Evolutionary conservation across 306 rosid species (phyloP).

Genomic region (Trifolium pratense): DNA sequence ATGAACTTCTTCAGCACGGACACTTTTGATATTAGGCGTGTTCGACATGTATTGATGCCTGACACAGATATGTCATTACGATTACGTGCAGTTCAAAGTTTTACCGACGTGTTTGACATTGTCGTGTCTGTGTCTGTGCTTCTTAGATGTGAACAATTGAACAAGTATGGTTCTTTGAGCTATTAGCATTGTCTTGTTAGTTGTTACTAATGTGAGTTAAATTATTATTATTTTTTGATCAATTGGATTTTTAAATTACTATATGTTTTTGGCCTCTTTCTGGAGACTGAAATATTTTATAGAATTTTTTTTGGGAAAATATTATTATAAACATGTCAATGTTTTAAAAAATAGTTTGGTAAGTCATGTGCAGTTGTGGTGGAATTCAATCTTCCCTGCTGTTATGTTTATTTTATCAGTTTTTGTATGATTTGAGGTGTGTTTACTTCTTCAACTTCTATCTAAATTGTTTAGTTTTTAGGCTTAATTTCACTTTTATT

Average conservation of each 20-base stretch:
- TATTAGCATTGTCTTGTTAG: constrained; percentile 19
- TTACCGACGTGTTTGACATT: too few species aligned
- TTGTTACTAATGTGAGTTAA: not conserved
- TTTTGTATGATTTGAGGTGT: not conserved
- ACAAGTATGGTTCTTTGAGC: constrained; percentile 17
- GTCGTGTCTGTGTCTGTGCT: too few species aligned
- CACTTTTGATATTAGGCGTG: too few species aligned
- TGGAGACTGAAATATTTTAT: not conserved
- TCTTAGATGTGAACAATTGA: constrained; percentile 2
- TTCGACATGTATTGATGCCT: too few species aligned
- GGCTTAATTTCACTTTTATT: not conserved
- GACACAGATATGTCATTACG: too few species aligned
- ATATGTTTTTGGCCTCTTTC: not conserved
- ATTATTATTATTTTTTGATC: not conserved
- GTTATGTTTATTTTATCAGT: not conserved
- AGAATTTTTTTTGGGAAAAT: not conserved
- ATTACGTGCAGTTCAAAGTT: too few species aligned
- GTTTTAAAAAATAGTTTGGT: not conserved
- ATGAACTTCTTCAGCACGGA: not conserved
- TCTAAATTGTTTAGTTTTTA: not conserved
- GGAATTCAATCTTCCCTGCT: not conserved
- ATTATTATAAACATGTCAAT: not conserved
- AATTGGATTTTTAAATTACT: too few species aligned
- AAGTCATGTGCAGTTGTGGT: not conserved
- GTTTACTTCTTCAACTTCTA: not conserved